A percentile compares a stretch with the other conserved stretches of the same genome.
phyloP scores from a whole-genome alignment of 2,329 filamentous ascomycete species.

The Malbranchea cinnamomea region DNA sequence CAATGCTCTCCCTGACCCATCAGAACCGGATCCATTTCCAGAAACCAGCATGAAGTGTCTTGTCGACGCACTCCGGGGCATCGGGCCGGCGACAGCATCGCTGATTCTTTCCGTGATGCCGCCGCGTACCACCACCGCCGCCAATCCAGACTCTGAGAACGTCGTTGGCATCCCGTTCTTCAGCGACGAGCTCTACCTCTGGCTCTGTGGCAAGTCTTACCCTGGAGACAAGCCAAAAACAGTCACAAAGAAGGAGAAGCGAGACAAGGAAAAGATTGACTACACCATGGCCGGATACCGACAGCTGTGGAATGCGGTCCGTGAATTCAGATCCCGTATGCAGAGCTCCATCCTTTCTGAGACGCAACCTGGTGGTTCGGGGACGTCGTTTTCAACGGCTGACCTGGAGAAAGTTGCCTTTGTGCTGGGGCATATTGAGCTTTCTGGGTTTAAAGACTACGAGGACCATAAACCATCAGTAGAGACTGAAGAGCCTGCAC shows the following conservation, averaged over 20 bases:
- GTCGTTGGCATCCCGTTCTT: constrained; percentile 24
- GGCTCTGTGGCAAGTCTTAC: constrained; percentile 20
- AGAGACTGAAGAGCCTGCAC: not conserved
- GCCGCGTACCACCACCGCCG: constrained; percentile 7
- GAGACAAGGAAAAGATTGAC: constrained; percentile 17
- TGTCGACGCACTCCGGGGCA: constrained; percentile 23
- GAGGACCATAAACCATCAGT: not conserved
- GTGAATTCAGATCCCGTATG: constrained; percentile 13
- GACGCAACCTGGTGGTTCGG: constrained; percentile 1
- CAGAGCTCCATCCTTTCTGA: constrained; percentile 7
- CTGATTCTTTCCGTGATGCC: constrained; percentile 24
- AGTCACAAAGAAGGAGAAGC: not conserved
- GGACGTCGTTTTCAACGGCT: constrained; percentile 13
- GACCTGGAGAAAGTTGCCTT: constrained; percentile 25
- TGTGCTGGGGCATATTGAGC: constrained; percentile 21
- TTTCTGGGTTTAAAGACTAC: constrained; percentile 12
- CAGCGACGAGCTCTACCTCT: constrained; percentile 28
- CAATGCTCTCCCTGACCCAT: constrained; percentile 5
- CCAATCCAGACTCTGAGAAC: not conserved
- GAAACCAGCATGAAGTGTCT: constrained; percentile 19
- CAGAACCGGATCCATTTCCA: constrained; percentile 15
- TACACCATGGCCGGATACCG: constrained; percentile 27
- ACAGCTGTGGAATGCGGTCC: constrained; percentile 17
- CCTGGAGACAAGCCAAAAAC: constrained; percentile 6
- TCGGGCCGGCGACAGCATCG: constrained; percentile 29